Conservation (phyloP, 1,139 yeast species). For the Blastobotrys apis region DNA sequence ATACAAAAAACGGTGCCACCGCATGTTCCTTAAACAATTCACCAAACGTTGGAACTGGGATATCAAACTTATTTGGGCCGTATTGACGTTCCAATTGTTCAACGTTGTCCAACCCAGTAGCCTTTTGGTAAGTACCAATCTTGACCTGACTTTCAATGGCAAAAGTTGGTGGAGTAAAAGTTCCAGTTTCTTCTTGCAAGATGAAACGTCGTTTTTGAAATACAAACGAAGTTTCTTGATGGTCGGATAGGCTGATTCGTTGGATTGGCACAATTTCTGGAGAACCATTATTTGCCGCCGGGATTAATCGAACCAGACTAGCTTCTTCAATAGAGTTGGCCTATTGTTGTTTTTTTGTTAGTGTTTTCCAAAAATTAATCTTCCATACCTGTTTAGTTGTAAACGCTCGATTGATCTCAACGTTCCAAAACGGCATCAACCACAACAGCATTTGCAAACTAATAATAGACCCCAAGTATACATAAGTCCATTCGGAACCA, state of each 20-base stretch:
- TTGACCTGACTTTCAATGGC: slow-evolving; percentile 59
- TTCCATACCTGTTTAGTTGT: slow-evolving; percentile 48
- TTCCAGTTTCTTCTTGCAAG: slow-evolving; percentile 49
- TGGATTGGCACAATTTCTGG: slow-evolving; percentile 70
- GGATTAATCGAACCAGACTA: slow-evolving; percentile 65
- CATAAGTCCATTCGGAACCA: slow-evolving; percentile 81
- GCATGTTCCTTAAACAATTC: slow-evolving; percentile 97
- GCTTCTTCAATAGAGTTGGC: slow-evolving; percentile 58
- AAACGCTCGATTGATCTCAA: slow-evolving; percentile 65
- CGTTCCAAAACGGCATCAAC: slow-evolving; percentile 96
- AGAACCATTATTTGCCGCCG: slow-evolving; percentile 81
- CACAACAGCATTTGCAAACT: slow-evolving; percentile 72
- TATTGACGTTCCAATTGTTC: slow-evolving; percentile 56
- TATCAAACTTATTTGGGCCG: slow-evolving; percentile 85
- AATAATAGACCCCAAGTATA: slow-evolving; percentile 67
- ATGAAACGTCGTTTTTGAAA: slow-evolving; percentile 93
- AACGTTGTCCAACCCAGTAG: slow-evolving; percentile 56
- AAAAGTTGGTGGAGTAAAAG: slow-evolving; percentile 80
- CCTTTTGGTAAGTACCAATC: slow-evolving; percentile 54
- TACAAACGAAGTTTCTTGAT: slow-evolving; percentile 63
- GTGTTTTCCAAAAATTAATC: neutral
- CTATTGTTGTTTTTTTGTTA: slow-evolving; percentile 5
- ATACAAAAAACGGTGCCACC: slow-evolving; percentile 95
- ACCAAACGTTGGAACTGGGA: slow-evolving; percentile 86
- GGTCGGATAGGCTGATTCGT: slow-evolving; percentile 55